These are phyloP conservation scores for Elongisporangium undulatum DNA, from an alignment of 352 stramenopile species.

Conservation along the genomic window DNA sequence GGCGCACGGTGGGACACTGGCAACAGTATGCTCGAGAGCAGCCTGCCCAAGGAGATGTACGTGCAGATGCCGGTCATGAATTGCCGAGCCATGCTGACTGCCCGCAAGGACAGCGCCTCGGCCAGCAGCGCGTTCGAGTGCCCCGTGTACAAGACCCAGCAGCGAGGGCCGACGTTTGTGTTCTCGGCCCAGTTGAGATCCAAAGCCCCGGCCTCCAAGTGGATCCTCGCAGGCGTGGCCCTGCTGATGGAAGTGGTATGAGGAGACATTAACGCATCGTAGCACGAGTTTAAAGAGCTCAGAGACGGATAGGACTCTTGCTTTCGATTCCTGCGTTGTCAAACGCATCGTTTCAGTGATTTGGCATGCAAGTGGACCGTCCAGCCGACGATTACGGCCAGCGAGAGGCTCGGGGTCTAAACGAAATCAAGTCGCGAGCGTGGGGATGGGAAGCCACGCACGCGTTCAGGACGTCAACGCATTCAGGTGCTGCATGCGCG, in stretches of 20 bases:
- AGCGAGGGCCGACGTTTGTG: conserved; percentile 87
- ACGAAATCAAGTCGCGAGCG: no score
- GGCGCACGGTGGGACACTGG: conserved; percentile 86
- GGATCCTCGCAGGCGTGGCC: conserved; percentile 86
- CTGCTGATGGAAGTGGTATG: conserved; percentile 88
- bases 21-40: conserved; percentile 75
- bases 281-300: no score
- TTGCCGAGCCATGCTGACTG: conserved; percentile 61
- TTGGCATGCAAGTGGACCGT: no score
- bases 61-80: conserved; percentile 91
- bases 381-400: no score
- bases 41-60: conserved; percentile 89
- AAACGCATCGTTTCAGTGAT: no score
- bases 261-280: not conserved
- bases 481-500: no score
- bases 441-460: no score
- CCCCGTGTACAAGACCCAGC: conserved; percentile 90
- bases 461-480: no score
- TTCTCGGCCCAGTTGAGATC: conserved; percentile 86
- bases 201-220: conserved; percentile 86
- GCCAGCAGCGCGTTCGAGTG: conserved; percentile 66
- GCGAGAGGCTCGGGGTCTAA: no score
- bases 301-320: no score
- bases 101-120: conserved; percentile 26
- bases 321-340: no score